Conservation (phyloP, 2,329 filamentous ascomycete genomes). For the Aphanoascus verrucosus region DNA sequence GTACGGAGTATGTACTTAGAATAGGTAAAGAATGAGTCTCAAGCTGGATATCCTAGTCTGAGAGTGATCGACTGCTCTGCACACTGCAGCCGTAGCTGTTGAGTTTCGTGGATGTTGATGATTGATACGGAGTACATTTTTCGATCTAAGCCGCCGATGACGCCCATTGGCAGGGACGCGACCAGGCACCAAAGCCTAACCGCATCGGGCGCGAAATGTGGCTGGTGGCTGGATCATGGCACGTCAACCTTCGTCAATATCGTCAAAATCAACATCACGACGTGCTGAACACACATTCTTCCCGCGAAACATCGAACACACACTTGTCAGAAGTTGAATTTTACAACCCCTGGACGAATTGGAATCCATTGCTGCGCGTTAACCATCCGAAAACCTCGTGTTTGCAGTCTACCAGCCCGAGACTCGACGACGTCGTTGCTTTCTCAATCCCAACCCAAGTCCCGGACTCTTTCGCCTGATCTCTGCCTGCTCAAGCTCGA, state of each 20-base stretch:
- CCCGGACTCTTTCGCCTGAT: too few relatives aligned
- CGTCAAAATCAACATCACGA: not conserved
- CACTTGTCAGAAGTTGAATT: not conserved
- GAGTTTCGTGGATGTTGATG: too few relatives aligned
- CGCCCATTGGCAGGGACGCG: not conserved
- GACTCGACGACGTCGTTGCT: too few relatives aligned
- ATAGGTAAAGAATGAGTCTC: not conserved
- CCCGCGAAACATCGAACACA: not conserved
- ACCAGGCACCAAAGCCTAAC: not conserved
- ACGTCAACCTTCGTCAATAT: not conserved
- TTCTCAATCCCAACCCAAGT: too few relatives aligned
- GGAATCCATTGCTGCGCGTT: too few relatives aligned
- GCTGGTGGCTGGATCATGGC: not conserved
- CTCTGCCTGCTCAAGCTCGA: too few relatives aligned
- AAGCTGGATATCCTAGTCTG: not conserved
- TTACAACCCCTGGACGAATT: not conserved
- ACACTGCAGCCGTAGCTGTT: too few relatives aligned
- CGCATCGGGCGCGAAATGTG: not conserved
- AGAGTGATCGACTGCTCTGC: too few relatives aligned
- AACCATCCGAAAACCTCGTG: too few relatives aligned
- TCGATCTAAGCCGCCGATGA: not conserved
- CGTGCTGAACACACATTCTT: too few relatives aligned
- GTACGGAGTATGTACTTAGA: not conserved
- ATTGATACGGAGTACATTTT: too few relatives aligned
- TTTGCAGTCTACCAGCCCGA: too few relatives aligned